Conservation (phyloP, 225 moss, liverwort and hornwort genomes). For the Thuidium tamariscinum region DNA sequence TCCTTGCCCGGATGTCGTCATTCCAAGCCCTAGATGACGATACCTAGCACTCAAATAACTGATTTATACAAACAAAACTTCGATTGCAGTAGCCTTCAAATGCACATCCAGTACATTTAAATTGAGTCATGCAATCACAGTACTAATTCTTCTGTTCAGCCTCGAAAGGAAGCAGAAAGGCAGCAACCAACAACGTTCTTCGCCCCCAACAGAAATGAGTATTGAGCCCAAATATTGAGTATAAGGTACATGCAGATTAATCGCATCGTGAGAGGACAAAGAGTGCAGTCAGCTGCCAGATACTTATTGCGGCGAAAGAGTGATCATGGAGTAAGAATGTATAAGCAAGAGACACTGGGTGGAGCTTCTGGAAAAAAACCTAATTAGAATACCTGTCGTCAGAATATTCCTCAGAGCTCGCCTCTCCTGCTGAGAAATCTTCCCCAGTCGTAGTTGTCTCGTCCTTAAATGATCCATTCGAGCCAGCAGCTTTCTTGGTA, state of each 20-base stretch:
- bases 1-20: neutral
- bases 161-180: neutral
- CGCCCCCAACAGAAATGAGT: neutral
- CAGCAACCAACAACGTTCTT: neutral
- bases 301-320: neutral
- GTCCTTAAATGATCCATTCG: constrained; percentile 23
- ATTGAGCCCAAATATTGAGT: neutral
- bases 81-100: neutral
- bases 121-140: neutral
- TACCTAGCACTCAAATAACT: neutral
- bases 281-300: neutral
- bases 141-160: neutral
- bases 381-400: constrained; percentile 15
- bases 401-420: constrained; percentile 24
- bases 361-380: neutral
- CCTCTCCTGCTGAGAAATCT: constrained; percentile 24
- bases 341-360: neutral
- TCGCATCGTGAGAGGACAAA: neutral
- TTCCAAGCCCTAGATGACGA: neutral
- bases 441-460: constrained; percentile 28
- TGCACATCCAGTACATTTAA: neutral
- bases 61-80: neutral
- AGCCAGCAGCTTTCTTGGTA: constrained; percentile 5
- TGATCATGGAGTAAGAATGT: neutral
- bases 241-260: neutral